Base-by-base conservation (phyloP, 495 filamentous ascomycete genomes). In the Clohesyomyces aquaticus region DNA sequence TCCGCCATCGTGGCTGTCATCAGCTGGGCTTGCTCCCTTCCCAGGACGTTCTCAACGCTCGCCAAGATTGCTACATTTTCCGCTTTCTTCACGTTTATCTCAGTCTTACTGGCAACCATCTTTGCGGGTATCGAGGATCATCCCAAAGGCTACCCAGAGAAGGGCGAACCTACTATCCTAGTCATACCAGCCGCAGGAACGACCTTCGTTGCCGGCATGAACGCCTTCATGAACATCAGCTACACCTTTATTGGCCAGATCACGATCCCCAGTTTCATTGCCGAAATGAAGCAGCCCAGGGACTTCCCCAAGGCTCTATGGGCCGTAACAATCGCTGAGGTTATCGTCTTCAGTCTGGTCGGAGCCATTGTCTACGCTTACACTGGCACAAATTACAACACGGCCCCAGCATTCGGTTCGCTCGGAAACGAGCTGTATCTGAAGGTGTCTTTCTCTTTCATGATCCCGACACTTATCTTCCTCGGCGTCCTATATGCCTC, bases 221-320 rank as follows among this genome's bases (percentile, higher is more conserved):
- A 83, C 50, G 91, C 91, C 1, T 94, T 94, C 76, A 77, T 95
- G 66, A 96, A 96, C 74, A 95, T 96, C 71, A 85, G 83, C 75
- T 96, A 94, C 74, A 96, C 91, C 6, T 94, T 96, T 75, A 94
- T 96, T 65, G 91, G 91, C 3, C 91, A 96, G 72, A 96, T 96
- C 73, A 96, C 91, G 0, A 79, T 96, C 23, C 91, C 91, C 1
- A 90, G 86, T 68, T 96, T 96, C 78, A 96, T 96, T 65, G 91
- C 91, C 3, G 91, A 96, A 73, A 96, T 96, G 91, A 86, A 84
- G 71, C 83, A 94, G 35, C 91, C 91, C 0, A 81, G 80, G 59
- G 91, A 96, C 65, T 96, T 96, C 73, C 91, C 90, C 71, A 95
- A 95, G 75, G 90, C 91, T 22, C 81, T 96, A 1, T 94, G 89